Evolutionary conservation across 805 yeast species (phyloP), one percentile per base, ranked within the genome.

Genomic region (Lachancea kluyveri): DNA sequence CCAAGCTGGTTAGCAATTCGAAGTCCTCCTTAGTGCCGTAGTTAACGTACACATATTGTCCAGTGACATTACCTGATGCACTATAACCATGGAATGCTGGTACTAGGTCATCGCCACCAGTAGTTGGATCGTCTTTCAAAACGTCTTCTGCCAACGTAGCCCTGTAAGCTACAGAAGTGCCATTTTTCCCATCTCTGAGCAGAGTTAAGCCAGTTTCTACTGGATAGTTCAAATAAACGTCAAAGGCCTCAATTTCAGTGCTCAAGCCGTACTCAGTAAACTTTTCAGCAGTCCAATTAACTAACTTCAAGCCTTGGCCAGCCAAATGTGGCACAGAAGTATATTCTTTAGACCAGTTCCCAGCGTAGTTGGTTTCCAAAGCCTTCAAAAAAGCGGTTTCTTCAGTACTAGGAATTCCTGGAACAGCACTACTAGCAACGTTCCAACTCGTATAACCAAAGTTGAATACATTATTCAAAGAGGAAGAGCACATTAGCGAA

Each of bases 11-110:
- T 35, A 82, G 61, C 4, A 50, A 37, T 16, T 67, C 70, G 37
- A 70, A 82, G 48, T 82, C 92, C 30, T 67, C 67, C 32, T 57
- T 61, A 4, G 74, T 66, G 35, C 92, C 92, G 53, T 74, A 79
- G 52, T 82, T 79, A 28, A 76, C 85, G 52, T 72, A 82, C 4
- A 82, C 67, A 38, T 68, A 72, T 39, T 70, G 60, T 2, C 76
- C 81, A 4, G 86, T 79, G 26, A 76, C 83, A 45, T 80, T 79
- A 24, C 92, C 94, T 35, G 70, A 67, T 7, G 83, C 87, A 4
- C 84, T 75, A 47, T 79, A 82, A 1, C 85, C 87, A 50, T 79
- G 78, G 61, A 82, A 83, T 0, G 86, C 77, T 9, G 87, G 88
- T 16, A 79, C 68, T 21, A 66, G 54, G 37, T 67, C 72, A 17